phyloP scores from a whole-genome alignment of 306 rosid genomes.

The Acacia crassicarpa region DNA sequence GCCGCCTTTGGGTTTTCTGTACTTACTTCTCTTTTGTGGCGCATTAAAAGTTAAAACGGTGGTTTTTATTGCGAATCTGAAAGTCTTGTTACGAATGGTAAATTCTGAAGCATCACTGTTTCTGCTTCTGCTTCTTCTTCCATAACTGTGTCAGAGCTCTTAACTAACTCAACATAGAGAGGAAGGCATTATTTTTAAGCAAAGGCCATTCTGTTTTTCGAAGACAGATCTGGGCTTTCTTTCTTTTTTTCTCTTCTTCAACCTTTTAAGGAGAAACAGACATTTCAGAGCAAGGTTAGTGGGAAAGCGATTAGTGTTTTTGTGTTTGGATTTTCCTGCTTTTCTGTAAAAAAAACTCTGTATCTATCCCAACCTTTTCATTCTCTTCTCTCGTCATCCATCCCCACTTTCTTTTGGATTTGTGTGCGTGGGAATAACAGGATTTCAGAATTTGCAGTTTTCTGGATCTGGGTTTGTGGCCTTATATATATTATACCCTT shows the following conservation, averaged over 20 bases:
- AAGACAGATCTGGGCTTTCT: slow-evolving; percentile 31
- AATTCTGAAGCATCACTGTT: slow-evolving; percentile 22
- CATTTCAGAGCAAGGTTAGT: slow-evolving; percentile 51
- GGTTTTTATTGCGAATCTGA: slow-evolving; percentile 29
- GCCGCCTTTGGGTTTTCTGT: slow-evolving; percentile 49
- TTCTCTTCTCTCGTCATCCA: not conserved
- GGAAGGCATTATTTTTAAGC: not conserved
- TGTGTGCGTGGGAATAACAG: slow-evolving; percentile 26
- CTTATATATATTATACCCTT: slow-evolving; percentile 33
- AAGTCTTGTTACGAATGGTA: slow-evolving; percentile 16
- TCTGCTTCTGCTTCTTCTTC: too few species aligned
- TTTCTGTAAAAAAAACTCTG: not conserved
- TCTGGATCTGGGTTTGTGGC: slow-evolving; percentile 37
- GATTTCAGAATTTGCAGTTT: slow-evolving; percentile 17
- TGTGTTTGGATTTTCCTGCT: slow-evolving; percentile 26
- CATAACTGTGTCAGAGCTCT: slow-evolving; percentile 26
- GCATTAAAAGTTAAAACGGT: slow-evolving; percentile 40
- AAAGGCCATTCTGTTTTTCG: slow-evolving; percentile 28
- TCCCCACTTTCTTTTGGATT: slow-evolving; percentile 40
- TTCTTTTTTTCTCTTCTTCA: slow-evolving; percentile 5
- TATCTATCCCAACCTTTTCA: not conserved
- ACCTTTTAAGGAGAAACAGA: slow-evolving; percentile 58
- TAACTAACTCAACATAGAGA: slow-evolving; percentile 4
- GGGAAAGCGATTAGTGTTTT: slow-evolving; percentile 19
- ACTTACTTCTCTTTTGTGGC: slow-evolving; percentile 48